These are phyloP conservation scores for Entomortierella chlamydospora DNA, from an alignment of 192 early-diverging fungal genomes.

Conservation along the genomic window DNA sequence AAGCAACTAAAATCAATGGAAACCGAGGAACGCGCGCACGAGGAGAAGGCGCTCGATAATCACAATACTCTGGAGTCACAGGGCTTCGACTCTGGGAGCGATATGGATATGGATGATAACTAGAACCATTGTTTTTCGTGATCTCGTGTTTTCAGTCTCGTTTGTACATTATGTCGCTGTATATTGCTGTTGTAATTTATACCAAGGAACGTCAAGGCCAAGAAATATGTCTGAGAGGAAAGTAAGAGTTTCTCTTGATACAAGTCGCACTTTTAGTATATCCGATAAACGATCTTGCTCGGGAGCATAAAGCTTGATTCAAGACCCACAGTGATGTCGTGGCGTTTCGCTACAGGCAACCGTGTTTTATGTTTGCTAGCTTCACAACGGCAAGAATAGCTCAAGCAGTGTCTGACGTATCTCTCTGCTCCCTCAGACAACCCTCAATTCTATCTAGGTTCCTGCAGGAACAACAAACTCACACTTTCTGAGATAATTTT, in stretches of 20 bases:
- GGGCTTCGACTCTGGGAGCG: neutral
- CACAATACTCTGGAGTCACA: neutral
- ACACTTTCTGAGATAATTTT: neutral
- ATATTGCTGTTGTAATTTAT: neutral
- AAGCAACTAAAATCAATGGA: neutral
- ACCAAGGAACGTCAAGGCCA: neutral
- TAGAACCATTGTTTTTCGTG: slow-evolving; percentile 3
- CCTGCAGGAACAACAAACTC: neutral
- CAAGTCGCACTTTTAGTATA: neutral
- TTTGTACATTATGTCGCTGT: neutral
- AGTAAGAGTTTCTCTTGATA: slow-evolving; percentile 6
- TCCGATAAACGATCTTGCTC: slow-evolving; percentile 3
- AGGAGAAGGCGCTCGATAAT: neutral
- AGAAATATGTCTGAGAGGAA: neutral
- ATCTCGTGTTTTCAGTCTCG: neutral
- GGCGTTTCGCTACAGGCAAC: neutral
- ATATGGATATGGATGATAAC: slow-evolving; percentile 29
- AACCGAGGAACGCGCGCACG: neutral
- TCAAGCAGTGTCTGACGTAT: neutral
- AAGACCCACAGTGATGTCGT: neutral
- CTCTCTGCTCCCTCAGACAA: neutral
- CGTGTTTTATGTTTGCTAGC: neutral
- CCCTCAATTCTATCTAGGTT: neutral
- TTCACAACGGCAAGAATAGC: neutral
- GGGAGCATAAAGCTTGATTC: neutral